Evolutionary conservation across 345 rosid genomes (phyloP).

Genomic region (Lepidium sativum): DNA sequence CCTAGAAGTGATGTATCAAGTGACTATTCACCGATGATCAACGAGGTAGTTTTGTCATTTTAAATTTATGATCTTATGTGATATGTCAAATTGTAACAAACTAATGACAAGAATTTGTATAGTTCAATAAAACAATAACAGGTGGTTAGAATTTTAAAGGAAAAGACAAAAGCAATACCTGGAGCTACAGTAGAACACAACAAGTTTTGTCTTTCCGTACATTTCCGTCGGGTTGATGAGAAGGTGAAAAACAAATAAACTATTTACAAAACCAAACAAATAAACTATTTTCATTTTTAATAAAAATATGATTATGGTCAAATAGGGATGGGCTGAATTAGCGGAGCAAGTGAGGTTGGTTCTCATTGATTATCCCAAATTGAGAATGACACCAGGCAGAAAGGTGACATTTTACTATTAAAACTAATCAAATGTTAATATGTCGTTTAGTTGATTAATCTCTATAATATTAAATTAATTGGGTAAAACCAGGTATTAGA

Average conservation of each 20-base stretch:
- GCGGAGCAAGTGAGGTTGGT: slow-evolving; percentile 46
- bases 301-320: not conserved
- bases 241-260: slow-evolving; percentile 16
- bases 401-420: slow-evolving; percentile 25
- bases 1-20: slow-evolving; percentile 50
- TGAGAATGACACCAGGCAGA: slow-evolving; percentile 37
- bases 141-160: slow-evolving; percentile 40
- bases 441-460: not conserved
- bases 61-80: not conserved
- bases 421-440: not conserved
- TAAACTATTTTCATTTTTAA: not conserved
- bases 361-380: slow-evolving; percentile 24
- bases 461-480: not conserved
- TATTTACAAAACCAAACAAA: not conserved
- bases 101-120: not conserved
- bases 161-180: slow-evolving; percentile 49
- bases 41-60: slow-evolving; percentile 34
- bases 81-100: not conserved
- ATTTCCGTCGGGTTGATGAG: slow-evolving; percentile 83
- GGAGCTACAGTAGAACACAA: slow-evolving; percentile 79
- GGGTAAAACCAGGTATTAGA: slow-evolving; percentile 36
- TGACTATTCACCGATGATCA: slow-evolving; percentile 73
- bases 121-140: not conserved
- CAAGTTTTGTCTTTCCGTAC: slow-evolving; percentile 82
- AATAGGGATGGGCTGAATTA: slow-evolving; percentile 54